Conservation (phyloP, 2,329 filamentous ascomycete species). For the Colletotrichum noveboracense region DNA sequence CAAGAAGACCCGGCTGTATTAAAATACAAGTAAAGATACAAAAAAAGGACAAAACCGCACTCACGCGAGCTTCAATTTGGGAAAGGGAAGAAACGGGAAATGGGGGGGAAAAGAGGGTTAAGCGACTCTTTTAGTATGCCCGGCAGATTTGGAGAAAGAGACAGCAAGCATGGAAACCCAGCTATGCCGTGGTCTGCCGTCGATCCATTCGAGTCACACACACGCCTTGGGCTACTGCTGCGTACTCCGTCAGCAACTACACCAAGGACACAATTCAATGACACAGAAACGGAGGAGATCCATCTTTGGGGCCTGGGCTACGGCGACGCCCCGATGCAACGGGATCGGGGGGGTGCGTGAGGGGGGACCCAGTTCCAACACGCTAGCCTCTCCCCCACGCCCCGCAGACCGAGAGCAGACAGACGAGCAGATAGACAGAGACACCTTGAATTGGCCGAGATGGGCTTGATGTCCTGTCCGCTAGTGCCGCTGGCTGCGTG, state of each 20-base stretch:
- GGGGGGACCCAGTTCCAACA: neutral
- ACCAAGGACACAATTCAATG: constrained; percentile 17
- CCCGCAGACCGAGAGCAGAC: neutral
- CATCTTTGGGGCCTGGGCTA: neutral
- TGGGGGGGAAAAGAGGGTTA: neutral
- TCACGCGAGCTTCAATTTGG: neutral
- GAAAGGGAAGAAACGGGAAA: neutral
- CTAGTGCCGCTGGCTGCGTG: neutral
- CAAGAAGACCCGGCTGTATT: neutral
- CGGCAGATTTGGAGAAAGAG: neutral
- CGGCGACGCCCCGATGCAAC: constrained; percentile 13
- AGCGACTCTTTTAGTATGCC: constrained; percentile 13
- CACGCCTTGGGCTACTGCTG: neutral
- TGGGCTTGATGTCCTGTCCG: neutral
- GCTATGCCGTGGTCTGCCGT: neutral
- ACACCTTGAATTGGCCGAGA: neutral
- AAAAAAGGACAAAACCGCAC: neutral
- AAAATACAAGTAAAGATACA: neutral
- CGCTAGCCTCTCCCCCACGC: constrained; percentile 13
- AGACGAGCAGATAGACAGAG: neutral
- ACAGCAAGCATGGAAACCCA: neutral
- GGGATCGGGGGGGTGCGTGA: constrained; percentile 1
- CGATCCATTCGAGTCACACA: constrained; percentile 6
- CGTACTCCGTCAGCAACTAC: neutral
- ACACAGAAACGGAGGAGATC: constrained; percentile 13